These are phyloP conservation scores for Aureobasidium sp. DNA, from an alignment of 2,329 filamentous ascomycete genomes.

Conservation along the genomic window DNA sequence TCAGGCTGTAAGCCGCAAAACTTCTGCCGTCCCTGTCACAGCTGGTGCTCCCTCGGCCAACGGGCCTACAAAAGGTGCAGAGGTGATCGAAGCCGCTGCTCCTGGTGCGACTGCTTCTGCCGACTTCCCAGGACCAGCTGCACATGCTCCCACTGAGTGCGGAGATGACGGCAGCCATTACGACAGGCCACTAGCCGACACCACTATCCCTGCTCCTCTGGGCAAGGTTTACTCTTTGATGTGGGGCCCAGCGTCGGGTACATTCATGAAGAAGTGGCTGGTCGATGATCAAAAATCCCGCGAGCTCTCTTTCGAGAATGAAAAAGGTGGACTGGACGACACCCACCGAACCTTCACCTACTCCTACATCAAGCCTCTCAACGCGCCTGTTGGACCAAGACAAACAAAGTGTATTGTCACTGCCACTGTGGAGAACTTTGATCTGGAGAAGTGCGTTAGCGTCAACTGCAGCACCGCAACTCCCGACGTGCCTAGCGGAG, in stretches of 20 bases:
- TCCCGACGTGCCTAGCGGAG: slow-evolving; percentile 90
- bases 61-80: slow-evolving; percentile 1
- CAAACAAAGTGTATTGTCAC: slow-evolving; percentile 91
- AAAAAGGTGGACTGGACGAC: slow-evolving; percentile 62
- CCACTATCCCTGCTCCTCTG: slow-evolving; percentile 74
- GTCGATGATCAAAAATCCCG: slow-evolving; percentile 77
- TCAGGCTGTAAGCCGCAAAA: slow-evolving; percentile 55
- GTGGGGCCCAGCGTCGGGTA: slow-evolving; percentile 70
- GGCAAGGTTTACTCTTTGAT: slow-evolving; percentile 85
- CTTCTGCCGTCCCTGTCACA: slow-evolving; percentile 47
- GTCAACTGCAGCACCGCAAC: slow-evolving; percentile 79
- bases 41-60: slow-evolving; percentile 26
- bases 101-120: slow-evolving; percentile 34
- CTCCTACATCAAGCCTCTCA: slow-evolving; percentile 85
- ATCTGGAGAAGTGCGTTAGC: slow-evolving; percentile 78
- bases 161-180: slow-evolving; percentile 71
- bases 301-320: slow-evolving; percentile 75
- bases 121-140: slow-evolving; percentile 77
- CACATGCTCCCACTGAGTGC: slow-evolving; percentile 79
- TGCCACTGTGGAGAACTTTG: slow-evolving; percentile 73
- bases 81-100: slow-evolving; percentile 24
- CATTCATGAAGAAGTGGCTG: slow-evolving; percentile 82
- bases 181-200: slow-evolving; percentile 76
- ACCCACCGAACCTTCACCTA: slow-evolving; percentile 69
- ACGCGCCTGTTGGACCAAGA: slow-evolving; percentile 74